Evolutionary conservation across 192 early-diverging fungal genomes (phyloP).

Genomic region (Coemansia javaensis): DNA sequence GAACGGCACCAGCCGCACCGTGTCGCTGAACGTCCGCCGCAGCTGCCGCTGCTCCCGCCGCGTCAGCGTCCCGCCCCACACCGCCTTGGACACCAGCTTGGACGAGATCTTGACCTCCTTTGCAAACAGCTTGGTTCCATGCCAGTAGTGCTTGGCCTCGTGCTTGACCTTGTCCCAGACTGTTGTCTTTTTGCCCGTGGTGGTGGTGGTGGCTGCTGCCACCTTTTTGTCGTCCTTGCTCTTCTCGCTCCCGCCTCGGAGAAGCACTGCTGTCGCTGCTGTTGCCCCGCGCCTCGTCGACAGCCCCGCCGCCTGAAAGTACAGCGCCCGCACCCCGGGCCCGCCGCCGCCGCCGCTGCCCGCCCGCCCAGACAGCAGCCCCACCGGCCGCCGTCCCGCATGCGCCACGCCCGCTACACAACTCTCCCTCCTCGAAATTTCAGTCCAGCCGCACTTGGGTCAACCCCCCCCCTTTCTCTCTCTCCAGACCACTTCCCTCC

Average conservation of each 20-base stretch:
- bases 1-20: constrained; percentile 86
- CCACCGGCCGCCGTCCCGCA: constrained; percentile 3
- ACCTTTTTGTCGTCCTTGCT: constrained; percentile 3
- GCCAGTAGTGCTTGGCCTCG: constrained; percentile 87
- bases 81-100: constrained; percentile 66
- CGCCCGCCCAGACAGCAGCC: not conserved
- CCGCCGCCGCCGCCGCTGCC: not conserved
- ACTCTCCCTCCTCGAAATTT: no score
- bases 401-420: constrained; percentile 6
- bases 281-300: constrained; percentile 26
- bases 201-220: no score
- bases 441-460: no score
- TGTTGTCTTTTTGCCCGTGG: constrained; percentile 57
- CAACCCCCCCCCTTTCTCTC: not conserved
- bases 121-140: constrained; percentile 85
- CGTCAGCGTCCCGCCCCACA: constrained; percentile 70
- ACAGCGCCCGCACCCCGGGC: constrained; percentile 9
- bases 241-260: constrained; percentile 1
- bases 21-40: constrained; percentile 78
- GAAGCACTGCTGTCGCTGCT: constrained; percentile 4
- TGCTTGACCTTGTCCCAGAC: constrained; percentile 80
- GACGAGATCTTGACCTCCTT: constrained; percentile 83
- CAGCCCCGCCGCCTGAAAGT: constrained; percentile 19
- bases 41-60: constrained; percentile 87
- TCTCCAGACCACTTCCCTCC: not conserved